Evolutionary conservation across 495 filamentous ascomycete genomes (phyloP), one percentile per base, ranked within the genome.

Genomic region (Xylaria nigripes): DNA sequence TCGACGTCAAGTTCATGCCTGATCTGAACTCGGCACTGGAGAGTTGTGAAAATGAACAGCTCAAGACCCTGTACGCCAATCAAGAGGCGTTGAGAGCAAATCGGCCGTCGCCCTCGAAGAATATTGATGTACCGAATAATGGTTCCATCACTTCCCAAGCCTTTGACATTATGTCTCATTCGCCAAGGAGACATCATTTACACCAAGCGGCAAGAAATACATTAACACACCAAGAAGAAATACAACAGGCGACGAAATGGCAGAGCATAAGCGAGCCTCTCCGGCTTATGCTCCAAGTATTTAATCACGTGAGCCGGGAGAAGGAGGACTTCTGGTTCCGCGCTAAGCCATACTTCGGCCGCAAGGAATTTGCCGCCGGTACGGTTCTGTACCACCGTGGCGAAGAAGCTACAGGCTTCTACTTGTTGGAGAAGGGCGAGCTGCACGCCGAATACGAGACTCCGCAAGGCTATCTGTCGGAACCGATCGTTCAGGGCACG

Each of bases 241-340:
- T 70, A 63, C 60, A 72, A 45, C 62, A 60, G 6, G 61, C 68
- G 24, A 71, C 64, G 52, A 82, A 79, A 59, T 97, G 91, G 89
- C 80, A 84, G 57, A 79, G 80, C 53, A 92, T 96, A 70, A 86
- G 84, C 50, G 90, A 95, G 65, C 93, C 93, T 0, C 77, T 97
- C 2, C 86, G 89, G 10, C 82, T 98, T 16, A 86, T 97, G 61
- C 76, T 98, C 21, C 93, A 96, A 66, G 89, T 89, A 25, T 96
- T 98, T 71, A 83, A 89, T 55, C 87, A 87, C 54, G 75, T 96
- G 36, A 90, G 84, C 45, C 75, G 84, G 46, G 84, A 87, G 61
- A 85, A 86, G 59, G 92, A 95, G 66, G 91, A 96, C 64, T 98
- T 97, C 65, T 98, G 93, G 93, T 90, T 87, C 70, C 80, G 79